phyloP scores from a whole-genome alignment of 495 filamentous ascomycete genomes.

The Stereocaulon alpinum region DNA sequence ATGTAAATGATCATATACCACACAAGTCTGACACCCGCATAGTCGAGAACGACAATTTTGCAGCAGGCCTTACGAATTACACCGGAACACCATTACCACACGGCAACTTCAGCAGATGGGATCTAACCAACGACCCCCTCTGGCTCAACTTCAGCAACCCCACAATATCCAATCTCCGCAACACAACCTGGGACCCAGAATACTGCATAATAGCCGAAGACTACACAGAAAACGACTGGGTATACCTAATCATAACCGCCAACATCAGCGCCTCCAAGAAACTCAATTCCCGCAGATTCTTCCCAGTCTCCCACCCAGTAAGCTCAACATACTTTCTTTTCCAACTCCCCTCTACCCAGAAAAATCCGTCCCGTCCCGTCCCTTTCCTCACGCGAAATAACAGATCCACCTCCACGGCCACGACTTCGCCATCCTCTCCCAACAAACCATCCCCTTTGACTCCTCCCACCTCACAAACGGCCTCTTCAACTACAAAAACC shows the following conservation, averaged over 20 bases:
- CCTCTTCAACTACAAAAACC: conserved; percentile 34
- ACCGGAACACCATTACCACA: conserved; percentile 12
- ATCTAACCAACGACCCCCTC: conserved; percentile 16
- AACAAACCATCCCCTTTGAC: conserved; percentile 22
- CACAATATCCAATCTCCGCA: conserved; percentile 17
- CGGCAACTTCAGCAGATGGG: conserved; percentile 20
- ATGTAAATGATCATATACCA: background rate
- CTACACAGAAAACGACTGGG: conserved; percentile 17
- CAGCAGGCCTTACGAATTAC: conserved; percentile 12
- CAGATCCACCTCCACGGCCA: conserved; percentile 35
- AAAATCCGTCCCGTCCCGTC: too few species aligned
- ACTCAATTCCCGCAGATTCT: background rate
- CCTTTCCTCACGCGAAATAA: conserved; percentile 12
- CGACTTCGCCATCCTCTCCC: conserved; percentile 28
- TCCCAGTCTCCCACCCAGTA: background rate
- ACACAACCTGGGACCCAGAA: conserved; percentile 10
- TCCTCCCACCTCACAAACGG: conserved; percentile 13
- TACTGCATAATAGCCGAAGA: conserved; percentile 16
- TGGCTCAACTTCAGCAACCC: conserved; percentile 24
- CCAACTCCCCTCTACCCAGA: background rate
- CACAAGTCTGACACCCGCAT: background rate
- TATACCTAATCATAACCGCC: conserved; percentile 18
- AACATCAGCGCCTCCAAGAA: background rate
- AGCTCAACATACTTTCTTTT: background rate
- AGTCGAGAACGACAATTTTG: conserved; percentile 10